Evolutionary conservation across 192 early-diverging fungal species (phyloP).

Genomic region (Entomortierella lignicola): DNA sequence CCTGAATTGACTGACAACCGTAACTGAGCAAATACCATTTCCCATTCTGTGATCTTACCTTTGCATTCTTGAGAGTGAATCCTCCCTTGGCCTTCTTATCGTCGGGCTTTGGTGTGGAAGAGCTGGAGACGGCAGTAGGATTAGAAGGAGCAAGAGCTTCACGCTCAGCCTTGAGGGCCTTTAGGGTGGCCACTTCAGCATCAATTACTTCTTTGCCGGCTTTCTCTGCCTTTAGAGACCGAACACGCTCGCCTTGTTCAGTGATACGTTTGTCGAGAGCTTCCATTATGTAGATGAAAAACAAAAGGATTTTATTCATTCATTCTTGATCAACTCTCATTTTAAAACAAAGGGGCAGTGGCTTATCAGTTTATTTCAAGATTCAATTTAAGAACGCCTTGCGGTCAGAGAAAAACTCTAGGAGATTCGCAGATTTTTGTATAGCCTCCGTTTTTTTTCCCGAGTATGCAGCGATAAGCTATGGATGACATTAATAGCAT

Average conservation of each 20-base stretch:
- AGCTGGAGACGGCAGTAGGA: slow-evolving; percentile 13
- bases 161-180: slow-evolving; percentile 71
- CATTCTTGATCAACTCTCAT: neutral
- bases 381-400: neutral
- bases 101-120: slow-evolving; percentile 31
- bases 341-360: neutral
- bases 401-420: slow-evolving; percentile 40
- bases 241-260: slow-evolving; percentile 68
- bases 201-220: slow-evolving; percentile 68
- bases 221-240: slow-evolving; percentile 69
- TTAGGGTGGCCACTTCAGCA: slow-evolving; percentile 68
- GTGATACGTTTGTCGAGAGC: slow-evolving; percentile 60
- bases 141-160: slow-evolving; percentile 49
- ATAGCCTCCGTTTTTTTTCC: neutral
- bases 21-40: no score
- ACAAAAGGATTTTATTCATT: neutral
- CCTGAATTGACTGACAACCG: no score
- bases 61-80: slow-evolving; percentile 82
- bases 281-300: slow-evolving; percentile 22
- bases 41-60: slow-evolving; percentile 58
- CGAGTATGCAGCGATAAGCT: slow-evolving; percentile 26
- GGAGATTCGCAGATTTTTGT: neutral
- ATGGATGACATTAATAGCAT: neutral
- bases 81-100: slow-evolving; percentile 61
- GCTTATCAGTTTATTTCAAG: slow-evolving; percentile 1